These are phyloP conservation scores for Mucor lusitanicus DNA, from an alignment of 371 early-diverging fungal species.

Conservation along the genomic window DNA sequence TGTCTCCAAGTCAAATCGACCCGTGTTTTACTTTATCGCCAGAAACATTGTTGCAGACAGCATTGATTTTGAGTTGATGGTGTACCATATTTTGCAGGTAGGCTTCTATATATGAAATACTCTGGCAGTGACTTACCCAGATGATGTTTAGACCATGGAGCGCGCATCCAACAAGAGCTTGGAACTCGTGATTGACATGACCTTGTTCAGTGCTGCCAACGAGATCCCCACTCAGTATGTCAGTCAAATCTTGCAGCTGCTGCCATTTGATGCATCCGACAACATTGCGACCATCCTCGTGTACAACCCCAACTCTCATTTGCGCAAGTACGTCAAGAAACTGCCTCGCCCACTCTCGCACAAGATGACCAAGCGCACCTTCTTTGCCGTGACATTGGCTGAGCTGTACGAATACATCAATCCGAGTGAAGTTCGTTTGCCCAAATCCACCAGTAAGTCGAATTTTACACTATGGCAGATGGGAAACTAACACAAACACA, in stretches of 20 bases:
- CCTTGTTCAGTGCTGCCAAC: conserved; percentile 79
- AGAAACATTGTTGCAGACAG: conserved; percentile 75
- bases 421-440: conserved; percentile 73
- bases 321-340: conserved; percentile 73
- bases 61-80: conserved; percentile 83
- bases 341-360: conserved; percentile 59
- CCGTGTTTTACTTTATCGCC: conserved; percentile 85
- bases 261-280: conserved; percentile 65
- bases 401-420: conserved; percentile 75
- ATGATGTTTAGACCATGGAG: conserved; percentile 49
- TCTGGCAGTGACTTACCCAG: neutral
- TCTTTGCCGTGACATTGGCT: conserved; percentile 66
- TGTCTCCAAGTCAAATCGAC: conserved; percentile 72
- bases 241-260: conserved; percentile 69
- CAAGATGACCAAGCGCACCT: conserved; percentile 61
- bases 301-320: conserved; percentile 80
- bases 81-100: conserved; percentile 74
- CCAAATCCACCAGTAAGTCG: conserved; percentile 68
- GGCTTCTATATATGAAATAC: conserved; percentile 1
- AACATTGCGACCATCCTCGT: conserved; percentile 64
- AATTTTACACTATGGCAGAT: no score
- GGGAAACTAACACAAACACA: neutral
- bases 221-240: conserved; percentile 83
- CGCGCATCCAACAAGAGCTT: conserved; percentile 61
- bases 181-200: conserved; percentile 83